These are phyloP conservation scores for Scytalidium lignicola DNA, from an alignment of 2,329 filamentous ascomycete species.

Conservation along the genomic window DNA sequence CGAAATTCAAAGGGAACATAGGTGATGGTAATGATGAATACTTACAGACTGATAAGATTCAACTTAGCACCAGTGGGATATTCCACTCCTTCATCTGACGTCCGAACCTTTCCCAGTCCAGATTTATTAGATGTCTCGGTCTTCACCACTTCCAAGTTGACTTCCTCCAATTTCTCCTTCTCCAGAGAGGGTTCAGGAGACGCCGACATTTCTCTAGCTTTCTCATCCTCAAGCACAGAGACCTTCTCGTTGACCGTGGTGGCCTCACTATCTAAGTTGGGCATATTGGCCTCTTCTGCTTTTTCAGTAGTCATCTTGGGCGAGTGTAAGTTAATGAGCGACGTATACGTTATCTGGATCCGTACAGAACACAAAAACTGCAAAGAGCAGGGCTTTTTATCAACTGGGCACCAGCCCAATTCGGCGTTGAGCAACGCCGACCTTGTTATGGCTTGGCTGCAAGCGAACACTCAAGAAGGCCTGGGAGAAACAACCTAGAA, in stretches of 20 bases:
- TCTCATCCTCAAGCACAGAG: not conserved
- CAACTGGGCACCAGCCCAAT: not conserved
- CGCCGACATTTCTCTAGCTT: not conserved
- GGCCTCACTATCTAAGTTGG: not conserved
- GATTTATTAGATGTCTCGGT: conserved; percentile 9
- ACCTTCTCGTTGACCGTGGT: not conserved
- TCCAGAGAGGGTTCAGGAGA: not conserved
- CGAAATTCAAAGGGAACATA: too few species aligned
- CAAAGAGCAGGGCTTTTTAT: not conserved
- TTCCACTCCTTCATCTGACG: conserved; percentile 21
- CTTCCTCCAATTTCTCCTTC: not conserved
- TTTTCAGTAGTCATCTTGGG: not conserved
- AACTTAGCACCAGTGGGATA: conserved; percentile 25
- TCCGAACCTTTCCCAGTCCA: conserved; percentile 21
- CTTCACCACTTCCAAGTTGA: not conserved
- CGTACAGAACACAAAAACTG: not conserved
- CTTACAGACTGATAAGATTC: conserved; percentile 15
- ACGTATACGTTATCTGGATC: not conserved
- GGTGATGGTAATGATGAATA: too few species aligned
- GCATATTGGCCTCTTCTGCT: not conserved
- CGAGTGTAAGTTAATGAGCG: not conserved
- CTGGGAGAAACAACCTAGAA: not conserved
- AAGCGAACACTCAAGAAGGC: not conserved
- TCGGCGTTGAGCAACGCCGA: not conserved
- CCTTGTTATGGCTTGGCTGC: not conserved